Conservation (phyloP, 192 early-diverging fungal species). For the Irineochytrium annulatum region DNA sequence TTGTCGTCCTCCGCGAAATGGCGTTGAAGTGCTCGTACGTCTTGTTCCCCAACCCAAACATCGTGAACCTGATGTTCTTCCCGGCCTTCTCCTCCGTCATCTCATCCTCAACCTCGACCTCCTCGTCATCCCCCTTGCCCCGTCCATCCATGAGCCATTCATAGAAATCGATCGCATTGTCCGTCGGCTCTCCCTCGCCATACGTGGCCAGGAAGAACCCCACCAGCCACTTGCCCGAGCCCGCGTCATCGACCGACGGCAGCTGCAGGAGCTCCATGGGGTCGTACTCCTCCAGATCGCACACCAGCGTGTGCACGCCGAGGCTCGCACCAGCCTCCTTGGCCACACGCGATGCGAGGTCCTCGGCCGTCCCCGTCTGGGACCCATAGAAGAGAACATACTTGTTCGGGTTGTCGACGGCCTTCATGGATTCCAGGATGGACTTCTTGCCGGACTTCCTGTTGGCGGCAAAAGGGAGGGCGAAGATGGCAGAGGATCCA, state of each 20-base stretch:
- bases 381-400: constrained; percentile 93
- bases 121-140: constrained; percentile 62
- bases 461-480: neutral
- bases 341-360: constrained; percentile 86
- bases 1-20: constrained; percentile 68
- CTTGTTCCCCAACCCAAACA: constrained; percentile 85
- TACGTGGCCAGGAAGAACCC: constrained; percentile 96
- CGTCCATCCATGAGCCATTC: constrained; percentile 75
- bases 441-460: constrained; percentile 36
- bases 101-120: constrained; percentile 57
- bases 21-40: constrained; percentile 91
- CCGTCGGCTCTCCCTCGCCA: constrained; percentile 97
- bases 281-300: constrained; percentile 91
- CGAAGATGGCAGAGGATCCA: neutral
- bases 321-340: constrained; percentile 77
- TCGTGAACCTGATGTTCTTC: constrained; percentile 58
- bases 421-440: constrained; percentile 30
- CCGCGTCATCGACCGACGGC: constrained; percentile 45
- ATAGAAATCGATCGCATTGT: constrained; percentile 94
- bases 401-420: constrained; percentile 32
- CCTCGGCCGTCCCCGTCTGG: constrained; percentile 99
- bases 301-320: constrained; percentile 69
- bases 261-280: constrained; percentile 73
- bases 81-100: constrained; percentile 37
- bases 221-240: constrained; percentile 49